Evolutionary conservation across 352 stramenopile genomes (phyloP), one percentile per base, ranked within the genome.

Genomic region (Pythium angustatum): DNA sequence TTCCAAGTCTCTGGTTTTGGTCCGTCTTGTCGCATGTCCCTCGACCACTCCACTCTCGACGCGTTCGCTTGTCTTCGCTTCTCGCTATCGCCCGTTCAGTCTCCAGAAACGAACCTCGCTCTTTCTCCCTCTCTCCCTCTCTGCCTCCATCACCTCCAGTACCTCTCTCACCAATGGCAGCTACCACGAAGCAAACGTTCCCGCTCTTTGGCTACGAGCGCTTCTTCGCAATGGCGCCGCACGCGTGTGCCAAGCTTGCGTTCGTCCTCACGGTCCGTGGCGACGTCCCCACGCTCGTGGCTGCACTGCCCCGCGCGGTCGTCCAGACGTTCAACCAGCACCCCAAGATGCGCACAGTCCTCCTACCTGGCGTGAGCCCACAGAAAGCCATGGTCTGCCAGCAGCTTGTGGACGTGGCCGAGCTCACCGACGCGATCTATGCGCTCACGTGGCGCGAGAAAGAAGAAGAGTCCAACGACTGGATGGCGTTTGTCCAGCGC

Each of bases 131-230:
- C 40, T 7, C 19, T 10, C 15, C 5, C 26, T 55, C 10, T 45
- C 21, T 4, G 19, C 38, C 11, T 31, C 22, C 12, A 14, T 49
- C 52, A 27, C 2, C 38, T 41, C 40, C 12, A 45, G 4, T 17
- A 33, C 24, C 1, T 58, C 48, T 44, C 30, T 24, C 21, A 57
- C 11, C 40, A 31, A 65, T 65, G 49, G 19, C 40, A 6, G 33
- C 64, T 17, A 49, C 43, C 22, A n/a, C n/a, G n/a, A 28, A 59
- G 38, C 34, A 63, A 3, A 83, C 77, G 40, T 79, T 87, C 47
- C 68, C 70, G n/a, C 72, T 89, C 5, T 77, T 84, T 34, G 78
- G 80, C 50, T 89, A 89, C 45, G 80, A 89, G 69, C 76, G 80
- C 41, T 89, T 89, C 70, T 87, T 83, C 57, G 74, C 80, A 17